phyloP scores from a whole-genome alignment of 768 basidiomycete species.

The Lyophyllum semitale region DNA sequence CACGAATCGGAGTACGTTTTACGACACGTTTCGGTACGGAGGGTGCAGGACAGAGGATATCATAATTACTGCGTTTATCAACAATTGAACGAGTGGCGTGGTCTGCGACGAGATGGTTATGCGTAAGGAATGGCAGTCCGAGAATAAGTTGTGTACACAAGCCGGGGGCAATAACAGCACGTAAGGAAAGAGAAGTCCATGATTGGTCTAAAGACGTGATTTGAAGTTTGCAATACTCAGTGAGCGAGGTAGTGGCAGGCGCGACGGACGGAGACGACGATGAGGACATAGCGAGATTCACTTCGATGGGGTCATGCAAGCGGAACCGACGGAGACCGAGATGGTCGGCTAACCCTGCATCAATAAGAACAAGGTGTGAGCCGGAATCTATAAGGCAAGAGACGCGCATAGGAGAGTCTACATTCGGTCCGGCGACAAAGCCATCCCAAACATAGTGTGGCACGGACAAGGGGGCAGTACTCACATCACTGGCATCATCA shows the following conservation, averaged over 20 bases:
- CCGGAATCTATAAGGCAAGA: conserved; percentile 35
- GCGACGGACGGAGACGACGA: too few relatives aligned
- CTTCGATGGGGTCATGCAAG: conserved; percentile 6
- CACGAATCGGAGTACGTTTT: too few relatives aligned
- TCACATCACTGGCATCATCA: background rate
- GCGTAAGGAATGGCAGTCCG: too few relatives aligned
- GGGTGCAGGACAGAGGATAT: background rate
- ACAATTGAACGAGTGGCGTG: conserved; percentile 15
- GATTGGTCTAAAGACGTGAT: background rate
- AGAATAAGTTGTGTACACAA: conserved; percentile 1
- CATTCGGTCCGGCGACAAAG: too few relatives aligned
- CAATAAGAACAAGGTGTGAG: conserved; percentile 32
- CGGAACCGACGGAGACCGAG: conserved; percentile 2
- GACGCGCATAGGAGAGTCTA: too few relatives aligned
- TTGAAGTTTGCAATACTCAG: background rate
- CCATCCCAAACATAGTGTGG: too few relatives aligned
- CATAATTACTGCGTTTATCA: conserved; percentile 9
- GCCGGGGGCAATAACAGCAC: background rate
- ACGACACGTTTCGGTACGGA: background rate
- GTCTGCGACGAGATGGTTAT: conserved; percentile 27
- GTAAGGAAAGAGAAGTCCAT: background rate
- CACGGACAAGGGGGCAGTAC: background rate
- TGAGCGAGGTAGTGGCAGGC: background rate
- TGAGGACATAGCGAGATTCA: conserved; percentile 1
- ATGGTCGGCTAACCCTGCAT: conserved; percentile 18